Base-by-base conservation (phyloP, 306 rosid species). In the Fragaria iinumae region DNA sequence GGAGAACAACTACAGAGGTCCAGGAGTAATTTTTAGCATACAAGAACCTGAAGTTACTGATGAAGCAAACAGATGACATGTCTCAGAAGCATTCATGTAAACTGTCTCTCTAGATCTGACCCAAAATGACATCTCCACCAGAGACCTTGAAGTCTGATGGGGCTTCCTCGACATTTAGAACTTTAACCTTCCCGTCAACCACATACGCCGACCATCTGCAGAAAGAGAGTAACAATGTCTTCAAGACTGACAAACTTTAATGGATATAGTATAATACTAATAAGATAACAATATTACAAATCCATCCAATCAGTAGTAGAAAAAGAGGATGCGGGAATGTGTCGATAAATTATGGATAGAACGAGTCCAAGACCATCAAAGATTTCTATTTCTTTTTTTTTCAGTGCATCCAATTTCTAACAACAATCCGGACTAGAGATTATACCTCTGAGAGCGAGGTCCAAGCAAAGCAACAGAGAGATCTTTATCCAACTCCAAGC, bases 111-210 rank as follows among this genome's bases (percentile, higher is more conserved):
- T 81, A 95, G 77, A 90, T 90, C 82, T 95, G 98, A 75, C 83
- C 90, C 88, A 95, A 83, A 83, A 95, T 90, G 79, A 87, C 87
- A 5, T 95, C 97, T 17, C 87, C 98, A 4, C 91, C 93, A 72
- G 98, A 90, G 82, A 90, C 97, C 85, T 95, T 95, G 82, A 92
- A 89, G 82, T 95, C 98, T 57, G 98, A 92, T 57, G 98, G 97
- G 83, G 82, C 91, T 87, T 90, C 92, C 93, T 92, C 98, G n/a
- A 92, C 79, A 73, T 95, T 95, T 36, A 92, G 85, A 80, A 79
- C 76, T 85, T 88, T 90, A 34, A 95, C 82, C 77, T 82, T 89
- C 65, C 98, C 97, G 75, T 92, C 98, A 17, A 87, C 95, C 71
- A 95, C 96, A 63, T 84, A 95, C 17, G 98, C 97, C 8, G 98